phyloP scores from a whole-genome alignment of 805 yeast species.

The Starmerella roubikii region DNA sequence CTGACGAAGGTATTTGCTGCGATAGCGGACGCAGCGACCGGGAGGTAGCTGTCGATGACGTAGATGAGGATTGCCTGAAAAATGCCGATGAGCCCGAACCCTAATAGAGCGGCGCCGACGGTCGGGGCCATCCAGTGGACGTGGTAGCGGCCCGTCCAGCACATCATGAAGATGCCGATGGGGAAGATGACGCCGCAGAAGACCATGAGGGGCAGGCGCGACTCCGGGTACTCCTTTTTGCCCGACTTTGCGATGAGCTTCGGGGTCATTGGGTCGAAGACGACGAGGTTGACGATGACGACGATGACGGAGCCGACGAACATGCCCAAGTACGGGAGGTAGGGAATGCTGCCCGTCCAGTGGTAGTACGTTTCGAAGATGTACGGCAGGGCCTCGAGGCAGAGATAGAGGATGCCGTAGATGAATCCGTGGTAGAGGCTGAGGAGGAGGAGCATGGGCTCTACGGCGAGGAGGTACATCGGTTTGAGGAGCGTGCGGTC shows the following conservation, averaged over 20 bases:
- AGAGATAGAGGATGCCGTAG: conserved; percentile 63
- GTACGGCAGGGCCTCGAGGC: conserved; percentile 63
- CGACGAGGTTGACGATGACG: conserved; percentile 43
- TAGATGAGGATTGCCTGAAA: conserved; percentile 50
- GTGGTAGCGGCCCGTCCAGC: conserved; percentile 71
- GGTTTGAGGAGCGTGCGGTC: conserved; percentile 59
- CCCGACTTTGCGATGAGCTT: conserved; percentile 37
- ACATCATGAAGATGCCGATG: conserved; percentile 70
- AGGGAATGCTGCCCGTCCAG: conserved; percentile 46
- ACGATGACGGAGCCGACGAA: conserved; percentile 46
- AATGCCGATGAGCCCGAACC: conserved; percentile 40
- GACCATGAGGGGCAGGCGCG: conserved; percentile 64
- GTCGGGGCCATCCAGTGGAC: conserved; percentile 57
- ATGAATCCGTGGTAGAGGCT: conserved; percentile 64
- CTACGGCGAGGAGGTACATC: conserved; percentile 46
- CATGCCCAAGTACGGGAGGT: conserved; percentile 69
- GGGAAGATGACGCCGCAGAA: conserved; percentile 59
- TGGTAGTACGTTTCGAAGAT: conserved; percentile 52
- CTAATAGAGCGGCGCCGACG: conserved; percentile 41
- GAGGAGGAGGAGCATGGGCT: conserved; percentile 58
- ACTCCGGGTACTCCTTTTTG: conserved; percentile 61
- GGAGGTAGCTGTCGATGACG: conserved; percentile 45
- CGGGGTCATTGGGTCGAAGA: conserved; percentile 41
- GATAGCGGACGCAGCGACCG: conserved; percentile 48
- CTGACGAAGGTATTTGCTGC: conserved; percentile 52